Percentiles rank a stretch among this genome's conserved stretches.
phyloP scores from a whole-genome alignment of 2,329 filamentous ascomycete genomes.

The Orbilia ellipsospora region DNA sequence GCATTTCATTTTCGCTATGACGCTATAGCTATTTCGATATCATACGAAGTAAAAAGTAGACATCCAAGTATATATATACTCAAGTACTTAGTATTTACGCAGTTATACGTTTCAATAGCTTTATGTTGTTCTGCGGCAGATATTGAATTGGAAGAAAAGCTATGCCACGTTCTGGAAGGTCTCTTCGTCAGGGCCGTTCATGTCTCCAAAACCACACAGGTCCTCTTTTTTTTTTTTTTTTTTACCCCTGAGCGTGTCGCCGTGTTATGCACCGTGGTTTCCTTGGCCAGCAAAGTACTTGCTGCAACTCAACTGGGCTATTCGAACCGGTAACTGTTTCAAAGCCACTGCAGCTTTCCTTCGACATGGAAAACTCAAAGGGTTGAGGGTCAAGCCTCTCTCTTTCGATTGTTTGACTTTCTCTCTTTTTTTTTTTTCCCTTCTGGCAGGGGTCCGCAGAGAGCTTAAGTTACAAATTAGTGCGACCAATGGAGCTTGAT shows the following conservation, averaged over 20 bases:
- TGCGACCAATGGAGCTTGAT: conserved; percentile 14
- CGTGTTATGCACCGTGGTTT: too few relatives aligned
- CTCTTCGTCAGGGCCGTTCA: neutral
- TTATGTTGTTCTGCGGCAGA: too few relatives aligned
- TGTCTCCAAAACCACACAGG: too few relatives aligned
- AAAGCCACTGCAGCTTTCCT: neutral
- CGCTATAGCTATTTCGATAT: too few relatives aligned
- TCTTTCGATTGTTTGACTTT: neutral
- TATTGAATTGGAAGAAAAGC: too few relatives aligned
- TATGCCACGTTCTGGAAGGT: neutral
- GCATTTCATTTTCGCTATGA: too few relatives aligned
- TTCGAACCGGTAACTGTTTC: conserved; percentile 25
- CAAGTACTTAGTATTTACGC: too few relatives aligned
- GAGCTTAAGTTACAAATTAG: conserved; percentile 13
- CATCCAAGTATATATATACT: too few relatives aligned
- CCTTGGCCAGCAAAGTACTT: too few relatives aligned
- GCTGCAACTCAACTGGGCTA: conserved; percentile 21
- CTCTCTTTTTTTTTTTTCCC: neutral
- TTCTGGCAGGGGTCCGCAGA: conserved; percentile 3
- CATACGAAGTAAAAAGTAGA: too few relatives aligned
- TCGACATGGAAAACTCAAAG: too few relatives aligned
- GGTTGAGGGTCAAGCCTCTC: neutral
- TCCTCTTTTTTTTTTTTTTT: neutral
- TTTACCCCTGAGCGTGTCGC: neutral
- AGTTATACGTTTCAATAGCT: too few relatives aligned